Conservation (phyloP, 805 yeast genomes). For the Zygosaccharomyces siamensis region DNA sequence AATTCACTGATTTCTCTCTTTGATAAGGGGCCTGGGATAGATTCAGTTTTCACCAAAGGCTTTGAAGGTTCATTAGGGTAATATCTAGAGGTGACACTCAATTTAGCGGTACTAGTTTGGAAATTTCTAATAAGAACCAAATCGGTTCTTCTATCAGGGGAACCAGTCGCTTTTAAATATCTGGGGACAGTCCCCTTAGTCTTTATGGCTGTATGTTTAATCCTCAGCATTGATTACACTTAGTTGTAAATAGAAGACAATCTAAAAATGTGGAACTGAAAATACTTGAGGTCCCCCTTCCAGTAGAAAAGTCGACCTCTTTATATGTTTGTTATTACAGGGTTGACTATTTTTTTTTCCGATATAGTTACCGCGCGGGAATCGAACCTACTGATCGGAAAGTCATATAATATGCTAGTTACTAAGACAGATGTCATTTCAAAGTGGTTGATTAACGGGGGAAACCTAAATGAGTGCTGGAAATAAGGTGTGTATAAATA, state of each 20-base stretch:
- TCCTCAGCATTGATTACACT: background rate
- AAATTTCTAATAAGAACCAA: background rate
- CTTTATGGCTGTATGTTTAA: background rate
- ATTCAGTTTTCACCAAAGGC: conserved; percentile 56
- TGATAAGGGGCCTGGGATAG: conserved; percentile 76
- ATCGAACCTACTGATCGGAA: conserved; percentile 3
- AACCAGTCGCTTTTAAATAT: background rate
- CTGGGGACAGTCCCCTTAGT: conserved; percentile 1
- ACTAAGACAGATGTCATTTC: background rate
- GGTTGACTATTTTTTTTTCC: background rate
- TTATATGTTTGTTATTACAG: background rate
- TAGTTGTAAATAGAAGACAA: background rate
- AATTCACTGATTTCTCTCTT: conserved; percentile 48
- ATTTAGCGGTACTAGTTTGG: conserved; percentile 2
- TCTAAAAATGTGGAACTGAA: no score
- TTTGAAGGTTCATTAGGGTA: conserved; percentile 77
- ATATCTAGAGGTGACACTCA: conserved; percentile 48
- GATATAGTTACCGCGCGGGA: conserved; percentile 3
- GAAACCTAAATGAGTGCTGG: no score
- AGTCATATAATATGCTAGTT: background rate
- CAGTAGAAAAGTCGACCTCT: background rate
- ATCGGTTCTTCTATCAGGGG: background rate
- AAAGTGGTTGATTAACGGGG: background rate
- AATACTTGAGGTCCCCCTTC: background rate
- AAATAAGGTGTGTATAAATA: no score